phyloP scores from a whole-genome alignment of 2,329 filamentous ascomycete genomes.

The Blastomyces gilchristii region DNA sequence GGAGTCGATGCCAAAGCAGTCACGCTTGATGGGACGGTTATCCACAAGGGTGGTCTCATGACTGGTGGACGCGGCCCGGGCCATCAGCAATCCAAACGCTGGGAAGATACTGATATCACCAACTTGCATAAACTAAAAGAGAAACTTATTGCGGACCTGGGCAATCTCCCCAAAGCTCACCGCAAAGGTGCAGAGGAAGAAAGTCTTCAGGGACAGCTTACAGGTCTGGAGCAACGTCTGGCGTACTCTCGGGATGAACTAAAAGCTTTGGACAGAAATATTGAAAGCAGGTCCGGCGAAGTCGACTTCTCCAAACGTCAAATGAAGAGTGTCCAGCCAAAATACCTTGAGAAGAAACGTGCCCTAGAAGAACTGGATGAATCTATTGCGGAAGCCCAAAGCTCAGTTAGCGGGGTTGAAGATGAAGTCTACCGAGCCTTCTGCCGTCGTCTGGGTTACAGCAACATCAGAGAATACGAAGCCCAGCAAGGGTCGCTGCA shows the following conservation, averaged over 20 bases:
- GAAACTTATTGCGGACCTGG: constrained; percentile 66
- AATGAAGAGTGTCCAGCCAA: constrained; percentile 65
- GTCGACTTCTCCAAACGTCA: constrained; percentile 62
- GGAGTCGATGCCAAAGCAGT: constrained; percentile 87
- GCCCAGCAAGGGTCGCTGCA: constrained; percentile 85
- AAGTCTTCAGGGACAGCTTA: constrained; percentile 65
- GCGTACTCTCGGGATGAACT: constrained; percentile 64
- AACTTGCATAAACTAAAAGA: constrained; percentile 67
- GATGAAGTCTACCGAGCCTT: constrained; percentile 80
- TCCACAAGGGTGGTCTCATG: constrained; percentile 93
- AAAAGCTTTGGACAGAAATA: constrained; percentile 67
- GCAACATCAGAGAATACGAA: constrained; percentile 85
- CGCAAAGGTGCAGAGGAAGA: constrained; percentile 70
- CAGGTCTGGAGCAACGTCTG: constrained; percentile 67
- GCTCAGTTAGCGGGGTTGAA: constrained; percentile 67
- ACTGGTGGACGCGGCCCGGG: constrained; percentile 80
- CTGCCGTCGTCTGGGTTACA: constrained; percentile 76
- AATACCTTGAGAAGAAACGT: constrained; percentile 60
- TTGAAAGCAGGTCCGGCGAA: constrained; percentile 74
- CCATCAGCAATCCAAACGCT: constrained; percentile 66
- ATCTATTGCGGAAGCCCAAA: constrained; percentile 47
- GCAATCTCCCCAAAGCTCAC: constrained; percentile 67
- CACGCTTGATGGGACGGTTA: constrained; percentile 87
- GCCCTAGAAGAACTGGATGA: constrained; percentile 55
- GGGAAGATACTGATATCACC: constrained; percentile 83